A percentile compares a stretch with the other conserved stretches of the same genome.
Conservation (phyloP, 805 yeast species). For the Komagataella kurtzmanii region DNA sequence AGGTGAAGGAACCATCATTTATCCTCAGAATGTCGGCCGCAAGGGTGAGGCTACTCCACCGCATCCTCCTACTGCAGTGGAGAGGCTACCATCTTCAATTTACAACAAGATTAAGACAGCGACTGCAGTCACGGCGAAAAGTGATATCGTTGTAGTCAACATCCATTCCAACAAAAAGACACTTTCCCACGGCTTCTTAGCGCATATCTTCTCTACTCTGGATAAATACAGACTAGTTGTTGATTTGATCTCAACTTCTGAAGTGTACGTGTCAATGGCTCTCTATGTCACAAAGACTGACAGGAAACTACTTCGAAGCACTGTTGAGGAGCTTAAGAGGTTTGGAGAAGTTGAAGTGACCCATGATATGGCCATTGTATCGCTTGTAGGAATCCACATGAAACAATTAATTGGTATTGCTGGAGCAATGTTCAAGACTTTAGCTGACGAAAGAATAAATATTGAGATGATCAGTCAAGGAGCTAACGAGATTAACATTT, state of each 20-base stretch:
- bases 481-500: constrained; percentile 93
- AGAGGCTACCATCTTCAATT: constrained; percentile 25
- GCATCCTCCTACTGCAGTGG: constrained; percentile 79
- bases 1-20: constrained; percentile 90
- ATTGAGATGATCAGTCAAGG: constrained; percentile 98
- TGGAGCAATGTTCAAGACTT: constrained; percentile 87
- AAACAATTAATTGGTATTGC: constrained; percentile 94
- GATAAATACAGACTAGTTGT: constrained; percentile 81
- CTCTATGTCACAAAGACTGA: constrained; percentile 63
- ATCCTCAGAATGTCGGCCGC: constrained; percentile 79
- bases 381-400: constrained; percentile 95
- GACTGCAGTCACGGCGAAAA: constrained; percentile 94
- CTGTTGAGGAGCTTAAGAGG: constrained; percentile 63
- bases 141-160: constrained; percentile 81
- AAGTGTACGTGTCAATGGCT: constrained; percentile 98
- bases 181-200: constrained; percentile 88
- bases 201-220: constrained; percentile 74
- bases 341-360: constrained; percentile 88
- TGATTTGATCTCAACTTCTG: constrained; percentile 92
- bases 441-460: constrained; percentile 85
- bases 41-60: constrained; percentile 88
- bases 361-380: constrained; percentile 77
- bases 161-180: constrained; percentile 91
- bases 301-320: constrained; percentile 43
- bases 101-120: constrained; percentile 48